Conservation (phyloP, 768 basidiomycete genomes). For the Leccinum uliginosum region DNA sequence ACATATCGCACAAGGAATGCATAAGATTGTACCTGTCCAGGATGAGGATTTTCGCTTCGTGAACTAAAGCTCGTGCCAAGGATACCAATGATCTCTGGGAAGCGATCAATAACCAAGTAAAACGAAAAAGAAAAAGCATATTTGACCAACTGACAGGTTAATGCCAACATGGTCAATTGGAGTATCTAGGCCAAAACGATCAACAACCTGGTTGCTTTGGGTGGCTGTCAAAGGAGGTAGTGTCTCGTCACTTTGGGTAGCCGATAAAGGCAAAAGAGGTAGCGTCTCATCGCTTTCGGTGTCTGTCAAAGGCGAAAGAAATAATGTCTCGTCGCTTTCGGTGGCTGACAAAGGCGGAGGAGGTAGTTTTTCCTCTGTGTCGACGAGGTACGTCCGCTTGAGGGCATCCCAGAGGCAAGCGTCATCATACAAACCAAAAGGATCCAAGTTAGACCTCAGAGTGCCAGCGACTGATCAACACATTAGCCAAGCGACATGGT, state of each 20-base stretch:
- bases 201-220: constrained; percentile 36
- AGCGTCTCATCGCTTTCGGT: constrained; percentile 35
- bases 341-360: constrained; percentile 30
- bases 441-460: constrained; percentile 83
- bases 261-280: constrained; percentile 27
- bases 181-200: constrained; percentile 78
- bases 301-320: constrained; percentile 28
- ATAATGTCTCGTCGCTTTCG: constrained; percentile 27
- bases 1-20: background rate
- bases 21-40: constrained; percentile 59
- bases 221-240: constrained; percentile 28
- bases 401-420: constrained; percentile 84
- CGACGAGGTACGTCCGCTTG: constrained; percentile 78
- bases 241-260: constrained; percentile 26
- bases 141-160: constrained; percentile 70
- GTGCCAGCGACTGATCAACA: constrained; percentile 62
- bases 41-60: constrained; percentile 78
- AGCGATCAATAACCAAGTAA: constrained; percentile 30
- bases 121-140: background rate
- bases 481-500: constrained; percentile 6
- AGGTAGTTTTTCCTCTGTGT: constrained; percentile 31
- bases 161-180: constrained; percentile 82
- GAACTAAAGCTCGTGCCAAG: constrained; percentile 84
- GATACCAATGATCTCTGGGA: constrained; percentile 75
- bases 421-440: constrained; percentile 79